These are phyloP conservation scores for Claviceps sp. DNA, from an alignment of 2,329 filamentous ascomycete genomes.

Conservation along the genomic window DNA sequence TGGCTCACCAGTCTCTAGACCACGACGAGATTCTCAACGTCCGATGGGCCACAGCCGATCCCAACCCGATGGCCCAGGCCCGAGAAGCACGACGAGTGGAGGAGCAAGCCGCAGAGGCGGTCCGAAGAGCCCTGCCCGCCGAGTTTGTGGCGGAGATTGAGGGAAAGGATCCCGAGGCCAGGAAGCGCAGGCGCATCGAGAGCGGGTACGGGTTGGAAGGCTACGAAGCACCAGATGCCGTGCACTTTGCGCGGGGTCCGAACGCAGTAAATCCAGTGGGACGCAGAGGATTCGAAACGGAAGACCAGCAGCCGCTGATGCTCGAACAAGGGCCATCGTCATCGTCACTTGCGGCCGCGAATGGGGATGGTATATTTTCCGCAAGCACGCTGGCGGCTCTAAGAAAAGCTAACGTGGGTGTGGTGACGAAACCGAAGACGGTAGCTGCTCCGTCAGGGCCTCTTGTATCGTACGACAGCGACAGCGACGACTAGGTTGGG, in stretches of 20 bases:
- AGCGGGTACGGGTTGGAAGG: slow-evolving; percentile 79
- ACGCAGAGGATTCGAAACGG: slow-evolving; percentile 46
- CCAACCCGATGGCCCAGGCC: slow-evolving; percentile 89
- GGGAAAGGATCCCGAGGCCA: slow-evolving; percentile 73
- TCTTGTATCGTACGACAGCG: slow-evolving; percentile 79
- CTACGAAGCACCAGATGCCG: slow-evolving; percentile 86
- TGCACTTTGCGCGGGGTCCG: slow-evolving; percentile 77
- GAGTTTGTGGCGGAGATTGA: slow-evolving; percentile 91
- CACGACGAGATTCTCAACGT: slow-evolving; percentile 91
- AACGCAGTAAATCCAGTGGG: slow-evolving; percentile 49
- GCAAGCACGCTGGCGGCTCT: slow-evolving; percentile 70
- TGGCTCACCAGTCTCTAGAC: slow-evolving; percentile 88
- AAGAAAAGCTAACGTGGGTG: slow-evolving; percentile 40
- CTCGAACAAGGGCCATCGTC: slow-evolving; percentile 38
- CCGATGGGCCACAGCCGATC: slow-evolving; percentile 91
- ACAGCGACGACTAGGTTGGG: slow-evolving; percentile 50
- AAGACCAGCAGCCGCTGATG: slow-evolving; percentile 47
- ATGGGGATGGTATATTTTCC: slow-evolving; percentile 58
- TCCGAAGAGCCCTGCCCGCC: slow-evolving; percentile 72
- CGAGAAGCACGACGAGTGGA: slow-evolving; percentile 80
- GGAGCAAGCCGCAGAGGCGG: slow-evolving; percentile 91
- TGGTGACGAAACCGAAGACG: slow-evolving; percentile 40
- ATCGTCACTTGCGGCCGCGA: slow-evolving; percentile 15
- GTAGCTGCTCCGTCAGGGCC: slow-evolving; percentile 46
- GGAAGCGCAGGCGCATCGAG: slow-evolving; percentile 80